Evolutionary conservation across 768 basidiomycete genomes (phyloP).

Genomic region (Lactarius evosmus): DNA sequence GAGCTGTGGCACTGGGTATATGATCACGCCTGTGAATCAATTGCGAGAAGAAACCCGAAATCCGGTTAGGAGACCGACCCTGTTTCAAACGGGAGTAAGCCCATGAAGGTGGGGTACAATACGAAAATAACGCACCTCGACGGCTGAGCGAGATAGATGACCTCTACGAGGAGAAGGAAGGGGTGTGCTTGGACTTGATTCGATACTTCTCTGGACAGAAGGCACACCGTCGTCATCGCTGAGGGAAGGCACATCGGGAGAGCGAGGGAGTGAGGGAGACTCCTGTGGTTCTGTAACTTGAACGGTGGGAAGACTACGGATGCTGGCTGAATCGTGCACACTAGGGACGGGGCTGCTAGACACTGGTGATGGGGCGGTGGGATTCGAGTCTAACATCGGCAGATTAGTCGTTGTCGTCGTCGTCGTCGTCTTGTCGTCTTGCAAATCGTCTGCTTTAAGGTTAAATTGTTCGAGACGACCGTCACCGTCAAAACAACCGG

Average conservation of each 20-base stretch:
- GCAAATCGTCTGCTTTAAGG: conserved; percentile 25
- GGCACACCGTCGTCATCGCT: conserved; percentile 21
- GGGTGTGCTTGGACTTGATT: conserved; percentile 6
- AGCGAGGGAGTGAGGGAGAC: conserved; percentile 37
- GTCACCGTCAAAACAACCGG: conserved; percentile 12
- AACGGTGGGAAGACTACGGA: conserved; percentile 57
- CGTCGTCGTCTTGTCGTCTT: conserved; percentile 17
- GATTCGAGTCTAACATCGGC: conserved; percentile 34
- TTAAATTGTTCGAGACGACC: conserved; percentile 17
- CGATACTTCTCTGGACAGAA: conserved; percentile 28
- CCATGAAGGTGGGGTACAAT: background rate
- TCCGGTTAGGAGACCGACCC: conserved; percentile 63
- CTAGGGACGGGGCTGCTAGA: conserved; percentile 37
- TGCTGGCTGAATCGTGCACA: conserved; percentile 50
- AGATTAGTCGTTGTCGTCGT: conserved; percentile 3
- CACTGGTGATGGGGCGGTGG: conserved; percentile 39
- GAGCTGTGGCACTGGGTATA: conserved; percentile 24
- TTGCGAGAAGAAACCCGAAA: conserved; percentile 83
- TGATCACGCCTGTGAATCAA: conserved; percentile 72
- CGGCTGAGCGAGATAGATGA: conserved; percentile 11
- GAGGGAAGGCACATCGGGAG: conserved; percentile 27
- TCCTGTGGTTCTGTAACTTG: conserved; percentile 46
- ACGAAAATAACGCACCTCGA: conserved; percentile 50
- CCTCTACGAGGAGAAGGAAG: conserved; percentile 14
- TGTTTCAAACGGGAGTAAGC: conserved; percentile 29